Percentiles rank a stretch among this genome's conserved stretches.
Conservation (phyloP, 148 eudicot genomes). For the Vaccinium vitisidaea region DNA sequence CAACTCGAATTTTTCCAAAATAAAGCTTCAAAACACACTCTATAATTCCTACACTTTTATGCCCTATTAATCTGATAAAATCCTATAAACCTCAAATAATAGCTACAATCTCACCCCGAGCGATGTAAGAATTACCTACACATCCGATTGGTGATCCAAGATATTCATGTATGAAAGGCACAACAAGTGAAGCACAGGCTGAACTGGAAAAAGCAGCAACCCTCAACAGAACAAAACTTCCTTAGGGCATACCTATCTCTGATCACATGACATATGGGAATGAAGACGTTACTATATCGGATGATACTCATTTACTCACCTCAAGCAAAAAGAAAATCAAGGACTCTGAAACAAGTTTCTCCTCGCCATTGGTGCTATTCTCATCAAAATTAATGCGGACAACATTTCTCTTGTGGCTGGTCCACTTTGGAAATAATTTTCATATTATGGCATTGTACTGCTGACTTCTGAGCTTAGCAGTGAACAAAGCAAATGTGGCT, state of each 20-base stretch:
- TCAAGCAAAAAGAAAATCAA: background rate
- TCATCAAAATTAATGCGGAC: slow-evolving; percentile 33
- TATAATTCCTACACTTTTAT: too few relatives aligned
- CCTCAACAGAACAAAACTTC: too few relatives aligned
- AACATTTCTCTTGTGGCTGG: slow-evolving; percentile 37
- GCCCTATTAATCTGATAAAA: too few relatives aligned
- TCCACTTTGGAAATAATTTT: slow-evolving; percentile 36
- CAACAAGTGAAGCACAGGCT: too few relatives aligned
- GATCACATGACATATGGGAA: slow-evolving; percentile 9
- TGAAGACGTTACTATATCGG: slow-evolving; percentile 25
- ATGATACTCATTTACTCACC: slow-evolving; percentile 19
- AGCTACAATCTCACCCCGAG: too few relatives aligned
- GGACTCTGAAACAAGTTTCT: slow-evolving; percentile 5
- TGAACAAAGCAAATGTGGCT: slow-evolving; percentile 23
- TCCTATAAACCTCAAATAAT: too few relatives aligned
- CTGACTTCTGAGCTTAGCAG: slow-evolving; percentile 45
- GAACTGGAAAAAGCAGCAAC: too few relatives aligned
- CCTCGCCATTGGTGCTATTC: slow-evolving; percentile 20
- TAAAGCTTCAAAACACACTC: too few relatives aligned
- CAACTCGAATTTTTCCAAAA: too few relatives aligned
- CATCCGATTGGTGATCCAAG: too few relatives aligned
- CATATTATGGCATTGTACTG: slow-evolving; percentile 48
- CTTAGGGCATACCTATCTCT: background rate
- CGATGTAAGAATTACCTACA: slow-evolving; percentile 5
- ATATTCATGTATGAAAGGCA: too few relatives aligned